Evolutionary conservation across 371 early-diverging fungal species (phyloP).

Genomic region (Circinella umbellata): DNA sequence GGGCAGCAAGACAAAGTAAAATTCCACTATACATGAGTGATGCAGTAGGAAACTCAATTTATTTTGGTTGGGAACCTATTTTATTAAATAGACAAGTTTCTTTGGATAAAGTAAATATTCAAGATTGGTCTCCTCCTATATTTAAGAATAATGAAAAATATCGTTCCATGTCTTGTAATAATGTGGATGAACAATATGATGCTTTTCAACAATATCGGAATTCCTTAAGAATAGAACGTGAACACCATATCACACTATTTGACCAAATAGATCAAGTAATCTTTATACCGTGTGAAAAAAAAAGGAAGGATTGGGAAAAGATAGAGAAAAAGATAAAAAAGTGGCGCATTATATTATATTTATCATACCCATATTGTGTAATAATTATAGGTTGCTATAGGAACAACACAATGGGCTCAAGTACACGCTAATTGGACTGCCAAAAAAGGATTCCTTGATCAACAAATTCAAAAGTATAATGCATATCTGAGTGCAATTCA

Average conservation of each 20-base stretch:
- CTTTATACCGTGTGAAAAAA: background rate
- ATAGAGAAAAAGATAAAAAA: background rate
- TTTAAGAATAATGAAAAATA: background rate
- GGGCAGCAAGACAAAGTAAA: slow-evolving; percentile 34
- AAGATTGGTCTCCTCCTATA: slow-evolving; percentile 13
- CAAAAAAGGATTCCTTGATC: slow-evolving; percentile 11
- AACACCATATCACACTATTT: slow-evolving; percentile 9
- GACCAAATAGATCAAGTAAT: slow-evolving; percentile 4
- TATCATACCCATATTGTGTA: too few species aligned
- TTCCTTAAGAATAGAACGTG: slow-evolving; percentile 11
- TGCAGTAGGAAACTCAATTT: slow-evolving; percentile 26
- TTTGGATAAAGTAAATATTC: slow-evolving; percentile 2
- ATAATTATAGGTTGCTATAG: background rate
- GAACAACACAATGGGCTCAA: slow-evolving; percentile 9
- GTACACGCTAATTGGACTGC: slow-evolving; percentile 17
- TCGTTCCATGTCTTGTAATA: background rate
- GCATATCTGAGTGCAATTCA: slow-evolving; percentile 7
- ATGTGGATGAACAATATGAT: slow-evolving; percentile 8
- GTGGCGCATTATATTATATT: background rate
- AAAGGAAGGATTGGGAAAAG: background rate
- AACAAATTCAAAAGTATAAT: slow-evolving; percentile 11
- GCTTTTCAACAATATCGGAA: slow-evolving; percentile 10
- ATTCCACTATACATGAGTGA: slow-evolving; percentile 26
- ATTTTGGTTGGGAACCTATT: slow-evolving; percentile 36
- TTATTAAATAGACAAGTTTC: slow-evolving; percentile 1